These are phyloP conservation scores for Alternaria arborescens DNA, from an alignment of 2,329 filamentous ascomycete genomes.

Conservation along the genomic window DNA sequence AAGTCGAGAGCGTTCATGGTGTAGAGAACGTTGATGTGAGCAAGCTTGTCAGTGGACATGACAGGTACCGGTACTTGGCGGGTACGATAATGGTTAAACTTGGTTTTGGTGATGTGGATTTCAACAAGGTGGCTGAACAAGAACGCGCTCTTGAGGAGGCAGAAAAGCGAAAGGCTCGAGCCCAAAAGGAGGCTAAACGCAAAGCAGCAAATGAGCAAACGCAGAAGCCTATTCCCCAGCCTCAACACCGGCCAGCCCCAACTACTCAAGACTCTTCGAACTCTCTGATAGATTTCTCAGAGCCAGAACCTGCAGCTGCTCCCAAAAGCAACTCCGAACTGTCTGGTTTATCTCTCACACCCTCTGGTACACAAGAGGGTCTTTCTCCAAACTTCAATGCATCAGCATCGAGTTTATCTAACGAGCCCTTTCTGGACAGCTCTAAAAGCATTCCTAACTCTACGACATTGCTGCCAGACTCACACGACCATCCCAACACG, in stretches of 20 bases:
- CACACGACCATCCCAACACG: background rate
- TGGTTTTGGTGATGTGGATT: constrained; percentile 59
- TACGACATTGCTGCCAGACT: background rate
- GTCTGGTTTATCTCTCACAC: background rate
- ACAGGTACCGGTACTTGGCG: constrained; percentile 59
- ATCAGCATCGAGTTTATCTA: background rate
- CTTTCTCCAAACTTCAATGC: background rate
- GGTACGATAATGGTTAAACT: constrained; percentile 58
- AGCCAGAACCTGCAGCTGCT: background rate
- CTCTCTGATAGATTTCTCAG: constrained; percentile 5
- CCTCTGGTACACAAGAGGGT: background rate
- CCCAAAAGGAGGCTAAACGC: constrained; percentile 30
- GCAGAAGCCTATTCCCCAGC: constrained; percentile 6
- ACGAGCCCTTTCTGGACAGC: background rate
- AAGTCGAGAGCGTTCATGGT: constrained; percentile 71
- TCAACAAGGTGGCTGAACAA: constrained; percentile 54
- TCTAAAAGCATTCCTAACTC: background rate
- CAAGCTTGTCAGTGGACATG: constrained; percentile 58
- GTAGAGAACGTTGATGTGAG: constrained; percentile 65
- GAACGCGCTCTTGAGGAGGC: constrained; percentile 46
- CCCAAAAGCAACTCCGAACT: background rate
- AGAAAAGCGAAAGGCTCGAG: constrained; percentile 49
- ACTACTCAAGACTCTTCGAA: background rate
- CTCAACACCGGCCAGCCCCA: background rate
- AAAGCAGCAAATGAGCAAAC: constrained; percentile 13